Evolutionary conservation across 306 rosid species (phyloP).

Genomic region (Geum urbanum): DNA sequence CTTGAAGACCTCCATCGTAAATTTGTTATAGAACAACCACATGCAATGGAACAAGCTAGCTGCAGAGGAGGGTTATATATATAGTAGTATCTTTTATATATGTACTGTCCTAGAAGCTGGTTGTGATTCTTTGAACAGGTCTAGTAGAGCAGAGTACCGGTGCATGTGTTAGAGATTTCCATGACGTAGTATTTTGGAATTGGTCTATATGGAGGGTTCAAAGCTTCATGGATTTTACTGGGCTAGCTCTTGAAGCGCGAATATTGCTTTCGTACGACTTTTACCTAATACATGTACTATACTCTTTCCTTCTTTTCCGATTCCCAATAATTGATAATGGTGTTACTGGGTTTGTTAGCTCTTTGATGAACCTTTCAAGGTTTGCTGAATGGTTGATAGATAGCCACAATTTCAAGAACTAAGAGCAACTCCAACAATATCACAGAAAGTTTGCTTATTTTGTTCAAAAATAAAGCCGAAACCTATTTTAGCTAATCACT

Average conservation of each 20-base stretch:
- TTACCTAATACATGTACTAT: not conserved
- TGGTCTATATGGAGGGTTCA: not conserved
- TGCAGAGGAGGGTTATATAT: not conserved
- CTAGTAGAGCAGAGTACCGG: constrained; percentile 4
- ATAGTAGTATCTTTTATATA: not conserved
- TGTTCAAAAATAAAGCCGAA: no score
- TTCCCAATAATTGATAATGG: no score
- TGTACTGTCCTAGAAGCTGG: constrained; percentile 15
- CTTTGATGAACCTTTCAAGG: not conserved
- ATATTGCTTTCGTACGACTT: not conserved
- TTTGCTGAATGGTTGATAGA: not conserved
- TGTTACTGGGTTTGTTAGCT: no score
- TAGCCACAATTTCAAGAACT: no score
- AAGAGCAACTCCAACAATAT: no score
- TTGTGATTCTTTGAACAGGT: constrained; percentile 28
- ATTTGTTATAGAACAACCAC: not conserved
- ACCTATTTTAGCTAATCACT: no score
- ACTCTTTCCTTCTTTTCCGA: not conserved
- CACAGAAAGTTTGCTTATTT: no score
- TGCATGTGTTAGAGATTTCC: constrained; percentile 9
- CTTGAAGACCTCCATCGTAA: constrained; percentile 18
- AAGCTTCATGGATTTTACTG: not conserved
- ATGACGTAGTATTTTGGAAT: constrained; percentile 1
- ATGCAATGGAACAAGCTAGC: not conserved
- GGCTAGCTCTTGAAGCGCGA: not conserved